phyloP scores from a whole-genome alignment of 495 filamentous ascomycete genomes.

The Hypoxylon crocopeplum region DNA sequence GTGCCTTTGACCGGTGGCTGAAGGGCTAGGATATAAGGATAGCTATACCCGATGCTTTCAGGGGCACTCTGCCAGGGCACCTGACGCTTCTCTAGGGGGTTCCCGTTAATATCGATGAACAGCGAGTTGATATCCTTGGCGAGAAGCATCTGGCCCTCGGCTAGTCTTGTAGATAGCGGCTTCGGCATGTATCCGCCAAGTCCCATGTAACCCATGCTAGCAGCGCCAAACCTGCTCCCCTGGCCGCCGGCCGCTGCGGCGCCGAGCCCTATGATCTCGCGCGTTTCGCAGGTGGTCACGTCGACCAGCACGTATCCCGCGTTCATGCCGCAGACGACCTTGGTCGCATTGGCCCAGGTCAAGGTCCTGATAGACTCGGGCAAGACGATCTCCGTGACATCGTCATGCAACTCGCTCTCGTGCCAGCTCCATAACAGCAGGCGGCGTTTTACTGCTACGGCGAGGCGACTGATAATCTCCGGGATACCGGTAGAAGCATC shows the following conservation, averaged over 20 bases:
- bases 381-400: slow-evolving; percentile 78
- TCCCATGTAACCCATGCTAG: slow-evolving; percentile 91
- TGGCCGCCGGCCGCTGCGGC: slow-evolving; percentile 69
- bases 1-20: slow-evolving; percentile 84
- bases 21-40: slow-evolving; percentile 90
- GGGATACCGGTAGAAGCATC: slow-evolving; percentile 85
- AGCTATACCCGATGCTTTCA: slow-evolving; percentile 90
- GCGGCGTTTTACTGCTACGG: slow-evolving; percentile 90
- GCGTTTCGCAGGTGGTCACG: slow-evolving; percentile 70
- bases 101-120: slow-evolving; percentile 85
- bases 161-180: slow-evolving; percentile 81
- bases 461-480: slow-evolving; percentile 86
- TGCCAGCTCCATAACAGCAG: slow-evolving; percentile 93
- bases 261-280: slow-evolving; percentile 81
- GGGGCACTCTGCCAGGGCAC: slow-evolving; percentile 90
- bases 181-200: slow-evolving; percentile 89
- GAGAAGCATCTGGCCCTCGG: slow-evolving; percentile 82
- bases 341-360: slow-evolving; percentile 87
- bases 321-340: slow-evolving; percentile 84
- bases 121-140: slow-evolving; percentile 96
- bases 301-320: slow-evolving; percentile 89
- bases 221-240: slow-evolving; percentile 66
- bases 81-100: slow-evolving; percentile 81
- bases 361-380: slow-evolving; percentile 81
- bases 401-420: slow-evolving; percentile 81